These are phyloP conservation scores for Wallacemonas sp. DNA, from an alignment of 208 protist species.

Conservation along the genomic window DNA sequence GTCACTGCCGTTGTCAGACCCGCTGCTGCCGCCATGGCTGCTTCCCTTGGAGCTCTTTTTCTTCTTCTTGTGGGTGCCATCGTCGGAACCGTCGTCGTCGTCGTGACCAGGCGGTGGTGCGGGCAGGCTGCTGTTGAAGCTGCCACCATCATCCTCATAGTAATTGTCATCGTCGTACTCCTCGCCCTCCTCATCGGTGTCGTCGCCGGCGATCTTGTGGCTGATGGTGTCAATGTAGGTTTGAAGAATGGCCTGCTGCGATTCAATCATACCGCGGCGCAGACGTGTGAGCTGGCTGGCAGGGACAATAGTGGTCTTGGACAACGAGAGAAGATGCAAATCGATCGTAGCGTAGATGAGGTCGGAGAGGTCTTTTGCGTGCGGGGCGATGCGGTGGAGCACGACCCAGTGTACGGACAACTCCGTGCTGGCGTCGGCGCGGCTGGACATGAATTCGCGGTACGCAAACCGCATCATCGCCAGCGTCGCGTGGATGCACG, in stretches of 20 bases:
- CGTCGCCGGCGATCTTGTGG: conserved; percentile 63
- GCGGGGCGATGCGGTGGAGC: conserved; percentile 81
- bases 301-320: conserved; percentile 75
- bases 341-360: conserved; percentile 82
- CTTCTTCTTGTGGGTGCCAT: conserved; percentile 1
- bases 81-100: neutral
- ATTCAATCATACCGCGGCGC: conserved; percentile 75
- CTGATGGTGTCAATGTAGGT: conserved; percentile 85
- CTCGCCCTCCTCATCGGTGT: conserved; percentile 30
- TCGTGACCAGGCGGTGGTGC: neutral
- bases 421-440: conserved; percentile 49
- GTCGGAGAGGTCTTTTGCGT: conserved; percentile 80
- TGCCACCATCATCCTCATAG: conserved; percentile 17
- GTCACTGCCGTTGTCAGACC: conserved; percentile 13
- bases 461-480: conserved; percentile 90
- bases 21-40: conserved; percentile 7
- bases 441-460: conserved; percentile 83
- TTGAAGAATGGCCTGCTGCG: conserved; percentile 70
- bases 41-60: neutral
- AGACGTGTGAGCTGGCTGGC: conserved; percentile 78
- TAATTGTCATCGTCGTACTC: conserved; percentile 27
- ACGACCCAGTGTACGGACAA: conserved; percentile 90
- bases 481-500: conserved; percentile 64
- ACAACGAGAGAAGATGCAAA: conserved; percentile 78
- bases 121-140: conserved; percentile 7